A percentile compares a stretch with the other conserved stretches of the same genome.
These are phyloP conservation scores for Davidsoniella eucalypti DNA, from an alignment of 2,329 filamentous ascomycete species.

Conservation along the genomic window DNA sequence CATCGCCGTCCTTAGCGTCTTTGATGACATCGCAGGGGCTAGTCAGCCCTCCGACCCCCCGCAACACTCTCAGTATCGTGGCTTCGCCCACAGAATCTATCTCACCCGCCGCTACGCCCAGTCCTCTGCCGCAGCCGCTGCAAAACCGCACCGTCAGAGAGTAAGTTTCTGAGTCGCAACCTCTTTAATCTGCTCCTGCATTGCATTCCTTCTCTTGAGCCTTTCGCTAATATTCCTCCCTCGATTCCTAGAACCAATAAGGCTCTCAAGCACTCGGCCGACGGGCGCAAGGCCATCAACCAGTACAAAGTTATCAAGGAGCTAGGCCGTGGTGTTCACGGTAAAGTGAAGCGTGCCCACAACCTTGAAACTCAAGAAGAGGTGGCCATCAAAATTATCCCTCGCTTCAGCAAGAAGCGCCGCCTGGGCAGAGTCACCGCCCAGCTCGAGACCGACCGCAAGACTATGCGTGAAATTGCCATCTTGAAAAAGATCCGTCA, in stretches of 20 bases:
- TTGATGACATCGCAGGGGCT: conserved; percentile 6
- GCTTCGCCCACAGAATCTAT: conserved; percentile 42
- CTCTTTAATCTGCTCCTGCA: not conserved
- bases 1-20: conserved; percentile 5
- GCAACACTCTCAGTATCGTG: conserved; percentile 15
- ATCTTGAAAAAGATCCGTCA: conserved; percentile 97
- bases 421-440: conserved; percentile 70
- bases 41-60: conserved; percentile 8
- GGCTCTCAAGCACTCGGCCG: conserved; percentile 69
- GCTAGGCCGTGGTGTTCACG: conserved; percentile 87
- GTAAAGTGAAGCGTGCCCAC: conserved; percentile 89
- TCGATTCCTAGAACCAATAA: conserved; percentile 54
- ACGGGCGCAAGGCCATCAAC: conserved; percentile 91
- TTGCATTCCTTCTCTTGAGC: not conserved
- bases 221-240: not conserved
- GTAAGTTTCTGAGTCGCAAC: conserved; percentile 32
- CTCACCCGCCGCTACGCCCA: conserved; percentile 25
- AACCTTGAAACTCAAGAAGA: conserved; percentile 59
- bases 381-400: conserved; percentile 97
- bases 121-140: conserved; percentile 51
- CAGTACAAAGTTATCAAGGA: conserved; percentile 96
- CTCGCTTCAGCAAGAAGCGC: conserved; percentile 82
- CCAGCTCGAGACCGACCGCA: conserved; percentile 41
- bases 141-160: conserved; percentile 62
- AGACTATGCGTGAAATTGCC: conserved; percentile 89